phyloP scores from a whole-genome alignment of 345 rosid genomes.

The Odontarrhena argentea region DNA sequence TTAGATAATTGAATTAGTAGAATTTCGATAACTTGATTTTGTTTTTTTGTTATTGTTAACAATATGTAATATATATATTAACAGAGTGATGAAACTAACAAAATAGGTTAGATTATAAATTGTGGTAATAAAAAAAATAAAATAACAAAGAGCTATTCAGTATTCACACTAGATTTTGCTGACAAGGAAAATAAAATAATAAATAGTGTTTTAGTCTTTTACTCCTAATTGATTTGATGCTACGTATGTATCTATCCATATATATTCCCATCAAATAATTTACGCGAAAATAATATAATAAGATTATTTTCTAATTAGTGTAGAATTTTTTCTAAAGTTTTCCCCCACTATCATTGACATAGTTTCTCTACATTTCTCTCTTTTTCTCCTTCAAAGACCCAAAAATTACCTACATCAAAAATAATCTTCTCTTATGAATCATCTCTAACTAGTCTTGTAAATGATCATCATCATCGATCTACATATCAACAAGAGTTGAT shows the following conservation, averaged over 20 bases:
- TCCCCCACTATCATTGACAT: conserved; percentile 44
- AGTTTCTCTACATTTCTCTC: conserved; percentile 33
- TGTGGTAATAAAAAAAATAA: too few species aligned
- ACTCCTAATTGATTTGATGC: conserved; percentile 34
- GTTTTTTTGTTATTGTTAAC: too few species aligned
- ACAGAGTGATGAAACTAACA: too few species aligned
- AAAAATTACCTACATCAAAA: neutral
- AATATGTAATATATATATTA: too few species aligned
- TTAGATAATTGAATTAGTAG: too few species aligned
- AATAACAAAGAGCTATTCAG: too few species aligned
- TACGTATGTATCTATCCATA: conserved; percentile 28
- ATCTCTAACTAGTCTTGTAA: conserved; percentile 22
- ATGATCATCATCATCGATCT: conserved; percentile 19
- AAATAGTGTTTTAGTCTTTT: conserved; percentile 7
- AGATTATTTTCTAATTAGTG: conserved; percentile 28
- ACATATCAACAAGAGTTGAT: conserved; percentile 16
- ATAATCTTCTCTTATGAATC: neutral
- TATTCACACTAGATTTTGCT: conserved; percentile 10
- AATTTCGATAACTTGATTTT: too few species aligned
- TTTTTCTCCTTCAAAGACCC: conserved; percentile 20
- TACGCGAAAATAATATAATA: conserved; percentile 41
- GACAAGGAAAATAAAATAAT: conserved; percentile 3
- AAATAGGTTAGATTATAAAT: too few species aligned
- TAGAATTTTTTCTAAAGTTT: conserved; percentile 30
- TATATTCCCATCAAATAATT: conserved; percentile 44